A percentile compares a stretch with the other conserved stretches of the same genome.
Evolutionary conservation across 495 filamentous ascomycete species (phyloP).

Genomic region (Recurvomyces mirabilis): DNA sequence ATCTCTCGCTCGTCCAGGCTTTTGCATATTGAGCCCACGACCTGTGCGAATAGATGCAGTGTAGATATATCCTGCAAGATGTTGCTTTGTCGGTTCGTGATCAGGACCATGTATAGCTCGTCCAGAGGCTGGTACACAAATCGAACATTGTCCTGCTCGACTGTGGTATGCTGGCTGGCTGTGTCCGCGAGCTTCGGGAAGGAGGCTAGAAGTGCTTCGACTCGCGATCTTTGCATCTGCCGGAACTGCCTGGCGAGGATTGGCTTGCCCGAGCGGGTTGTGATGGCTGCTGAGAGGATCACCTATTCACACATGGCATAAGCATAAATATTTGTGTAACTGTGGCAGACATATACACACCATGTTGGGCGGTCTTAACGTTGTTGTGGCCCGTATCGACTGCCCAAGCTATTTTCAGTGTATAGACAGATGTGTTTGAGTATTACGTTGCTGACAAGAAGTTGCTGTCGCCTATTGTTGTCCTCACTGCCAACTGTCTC

Average conservation of each 20-base stretch:
- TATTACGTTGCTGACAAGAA: no score
- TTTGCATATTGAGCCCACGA: slow-evolving; percentile 91
- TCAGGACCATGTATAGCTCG: slow-evolving; percentile 98
- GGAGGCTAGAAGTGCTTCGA: slow-evolving; percentile 89
- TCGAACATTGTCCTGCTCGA: slow-evolving; percentile 97
- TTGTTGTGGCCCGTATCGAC: no score
- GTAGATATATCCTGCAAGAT: slow-evolving; percentile 98
- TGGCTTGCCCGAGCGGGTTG: slow-evolving; percentile 92
- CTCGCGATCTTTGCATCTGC: slow-evolving; percentile 87
- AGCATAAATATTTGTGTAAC: no score
- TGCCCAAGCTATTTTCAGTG: no score
- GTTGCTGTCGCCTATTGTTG: no score
- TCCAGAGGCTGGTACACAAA: slow-evolving; percentile 98
- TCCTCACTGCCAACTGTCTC: no score
- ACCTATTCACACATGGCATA: slow-evolving; percentile 60
- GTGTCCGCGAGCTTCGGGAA: slow-evolving; percentile 95
- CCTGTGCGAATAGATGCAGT: slow-evolving; percentile 91
- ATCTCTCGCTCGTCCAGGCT: slow-evolving; percentile 93
- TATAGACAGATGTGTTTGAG: no score
- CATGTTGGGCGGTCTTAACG: no score
- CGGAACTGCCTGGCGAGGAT: slow-evolving; percentile 94
- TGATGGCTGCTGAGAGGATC: slow-evolving; percentile 96
- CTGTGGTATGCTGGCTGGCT: slow-evolving; percentile 90
- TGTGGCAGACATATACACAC: no score
- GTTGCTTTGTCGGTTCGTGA: slow-evolving; percentile 98